Evolutionary conservation across 2,329 filamentous ascomycete species (phyloP).

Genomic region (Endocalyx cinctus): DNA sequence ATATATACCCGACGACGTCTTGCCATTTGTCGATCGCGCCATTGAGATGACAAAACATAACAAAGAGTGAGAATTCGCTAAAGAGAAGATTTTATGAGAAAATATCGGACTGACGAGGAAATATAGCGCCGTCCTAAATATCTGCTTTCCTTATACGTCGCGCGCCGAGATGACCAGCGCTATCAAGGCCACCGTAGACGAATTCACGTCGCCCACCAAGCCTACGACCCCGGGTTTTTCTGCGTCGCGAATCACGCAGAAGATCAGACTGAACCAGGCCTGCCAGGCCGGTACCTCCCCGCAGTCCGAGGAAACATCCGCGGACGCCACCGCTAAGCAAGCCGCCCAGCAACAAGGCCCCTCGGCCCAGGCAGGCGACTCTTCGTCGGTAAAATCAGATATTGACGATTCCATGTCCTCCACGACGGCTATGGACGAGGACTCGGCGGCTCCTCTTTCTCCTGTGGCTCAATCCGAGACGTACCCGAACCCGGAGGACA

Average conservation of each 20-base stretch:
- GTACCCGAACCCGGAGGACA: conserved; percentile 73
- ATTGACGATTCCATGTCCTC: conserved; percentile 54
- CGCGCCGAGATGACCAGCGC: conserved; percentile 91
- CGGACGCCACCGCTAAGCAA: conserved; percentile 42
- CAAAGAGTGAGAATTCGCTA: conserved; percentile 53
- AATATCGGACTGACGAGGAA: too few relatives aligned
- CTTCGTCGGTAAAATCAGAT: conserved; percentile 26
- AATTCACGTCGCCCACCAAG: conserved; percentile 71
- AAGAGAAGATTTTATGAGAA: too few relatives aligned
- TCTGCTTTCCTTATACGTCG: conserved; percentile 97
- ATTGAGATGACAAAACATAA: conserved; percentile 85
- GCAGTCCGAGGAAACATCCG: conserved; percentile 44
- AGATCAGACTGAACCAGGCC: conserved; percentile 67
- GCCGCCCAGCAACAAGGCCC: too few relatives aligned
- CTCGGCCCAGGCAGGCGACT: too few relatives aligned
- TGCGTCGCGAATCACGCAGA: conserved; percentile 79
- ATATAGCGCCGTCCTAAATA: conserved; percentile 64
- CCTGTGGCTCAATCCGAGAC: conserved; percentile 31
- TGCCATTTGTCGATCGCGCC: conserved; percentile 82
- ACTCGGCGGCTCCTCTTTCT: conserved; percentile 41
- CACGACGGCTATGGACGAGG: conserved; percentile 54
- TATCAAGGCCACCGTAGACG: conserved; percentile 79
- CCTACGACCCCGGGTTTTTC: conserved; percentile 72
- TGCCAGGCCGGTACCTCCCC: conserved; percentile 44
- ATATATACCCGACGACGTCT: conserved; percentile 79